Percentiles rank a stretch among this genome's conserved stretches.
Conservation (phyloP, 2,329 filamentous ascomycete genomes). For the Calonectria henricotiae region DNA sequence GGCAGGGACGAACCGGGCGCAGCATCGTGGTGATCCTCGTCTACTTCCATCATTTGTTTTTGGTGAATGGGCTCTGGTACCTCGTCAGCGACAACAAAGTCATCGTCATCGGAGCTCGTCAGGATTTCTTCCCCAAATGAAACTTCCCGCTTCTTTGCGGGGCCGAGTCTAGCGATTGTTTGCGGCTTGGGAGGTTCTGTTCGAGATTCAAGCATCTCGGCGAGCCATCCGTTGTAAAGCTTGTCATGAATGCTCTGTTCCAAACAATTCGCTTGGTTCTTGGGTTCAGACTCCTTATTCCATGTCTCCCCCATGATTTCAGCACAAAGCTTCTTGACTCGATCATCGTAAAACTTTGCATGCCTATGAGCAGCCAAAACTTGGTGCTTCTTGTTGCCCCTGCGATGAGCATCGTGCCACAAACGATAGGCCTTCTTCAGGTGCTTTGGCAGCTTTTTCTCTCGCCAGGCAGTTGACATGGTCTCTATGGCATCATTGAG, state of each 20-base stretch:
- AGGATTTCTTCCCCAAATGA: slow-evolving; percentile 66
- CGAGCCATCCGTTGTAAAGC: slow-evolving; percentile 68
- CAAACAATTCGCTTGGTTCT: slow-evolving; percentile 71
- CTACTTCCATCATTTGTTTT: slow-evolving; percentile 27
- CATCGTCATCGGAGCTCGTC: slow-evolving; percentile 67
- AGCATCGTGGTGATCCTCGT: slow-evolving; percentile 3
- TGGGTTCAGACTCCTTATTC: slow-evolving; percentile 68
- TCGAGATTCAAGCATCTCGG: slow-evolving; percentile 64
- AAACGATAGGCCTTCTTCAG: slow-evolving; percentile 71
- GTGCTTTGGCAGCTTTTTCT: slow-evolving; percentile 71
- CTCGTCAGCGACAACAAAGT: slow-evolving; percentile 66
- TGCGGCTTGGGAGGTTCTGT: slow-evolving; percentile 59
- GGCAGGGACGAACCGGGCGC: not conserved
- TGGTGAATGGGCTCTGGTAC: slow-evolving; percentile 9
- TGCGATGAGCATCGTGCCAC: slow-evolving; percentile 73
- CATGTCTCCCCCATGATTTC: slow-evolving; percentile 71
- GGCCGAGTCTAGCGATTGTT: slow-evolving; percentile 44
- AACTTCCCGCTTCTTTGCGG: slow-evolving; percentile 19
- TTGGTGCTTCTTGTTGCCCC: slow-evolving; percentile 56
- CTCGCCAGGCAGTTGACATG: slow-evolving; percentile 71
- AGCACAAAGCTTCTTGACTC: slow-evolving; percentile 71
- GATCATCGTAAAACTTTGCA: slow-evolving; percentile 63
- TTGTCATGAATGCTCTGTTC: slow-evolving; percentile 78
- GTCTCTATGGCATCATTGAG: slow-evolving; percentile 71
- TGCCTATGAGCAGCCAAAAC: slow-evolving; percentile 63